phyloP scores from a whole-genome alignment of 495 filamentous ascomycete species.

The Neurospora intermedia region DNA sequence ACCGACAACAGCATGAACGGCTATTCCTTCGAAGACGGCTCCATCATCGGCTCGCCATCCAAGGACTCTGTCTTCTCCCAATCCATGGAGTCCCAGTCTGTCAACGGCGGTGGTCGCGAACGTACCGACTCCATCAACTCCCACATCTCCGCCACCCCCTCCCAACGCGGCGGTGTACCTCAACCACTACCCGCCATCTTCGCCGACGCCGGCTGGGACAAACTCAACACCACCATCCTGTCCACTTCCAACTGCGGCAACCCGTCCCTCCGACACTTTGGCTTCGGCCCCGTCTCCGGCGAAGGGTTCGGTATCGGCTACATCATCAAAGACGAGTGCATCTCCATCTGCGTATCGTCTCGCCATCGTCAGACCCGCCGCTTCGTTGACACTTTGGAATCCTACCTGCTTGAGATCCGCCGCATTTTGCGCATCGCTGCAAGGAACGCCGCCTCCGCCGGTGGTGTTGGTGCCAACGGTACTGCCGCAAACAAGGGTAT shows the following conservation, averaged over 20 bases:
- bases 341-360: slow-evolving; percentile 83
- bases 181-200: slow-evolving; percentile 66
- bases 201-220: slow-evolving; percentile 84
- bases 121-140: slow-evolving; percentile 29
- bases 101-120: slow-evolving; percentile 21
- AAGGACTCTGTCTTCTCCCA: slow-evolving; percentile 36
- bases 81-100: slow-evolving; percentile 6
- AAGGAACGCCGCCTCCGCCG: slow-evolving; percentile 25
- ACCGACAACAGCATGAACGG: slow-evolving; percentile 42
- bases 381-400: slow-evolving; percentile 80
- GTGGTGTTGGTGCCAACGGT: neutral
- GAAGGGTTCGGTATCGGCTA: slow-evolving; percentile 98
- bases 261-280: slow-evolving; percentile 90
- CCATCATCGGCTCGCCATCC: slow-evolving; percentile 41
- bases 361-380: slow-evolving; percentile 90
- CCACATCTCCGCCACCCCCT: slow-evolving; percentile 13
- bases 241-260: slow-evolving; percentile 99
- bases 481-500: slow-evolving; percentile 8
- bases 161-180: slow-evolving; percentile 2
- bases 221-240: slow-evolving; percentile 85
- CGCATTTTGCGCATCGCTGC: slow-evolving; percentile 64
- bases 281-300: slow-evolving; percentile 87
- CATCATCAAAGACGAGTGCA: slow-evolving; percentile 93
- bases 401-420: slow-evolving; percentile 81
- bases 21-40: slow-evolving; percentile 38